Base-by-base conservation (phyloP, 192 early-diverging fungal genomes). In the Backusella luteola region DNA sequence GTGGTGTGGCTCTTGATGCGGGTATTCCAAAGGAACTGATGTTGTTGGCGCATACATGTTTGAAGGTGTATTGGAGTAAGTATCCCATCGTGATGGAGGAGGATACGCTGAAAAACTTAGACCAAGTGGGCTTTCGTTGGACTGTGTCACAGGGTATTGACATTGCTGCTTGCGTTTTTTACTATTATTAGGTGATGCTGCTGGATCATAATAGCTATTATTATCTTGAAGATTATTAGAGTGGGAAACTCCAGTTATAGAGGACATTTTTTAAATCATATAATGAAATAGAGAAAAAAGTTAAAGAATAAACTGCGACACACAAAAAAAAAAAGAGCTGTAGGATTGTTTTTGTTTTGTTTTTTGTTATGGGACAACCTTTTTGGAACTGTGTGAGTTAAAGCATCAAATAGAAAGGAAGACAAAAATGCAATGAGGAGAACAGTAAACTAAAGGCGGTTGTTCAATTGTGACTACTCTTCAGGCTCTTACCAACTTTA, bases 401-500 rank as follows among this genome's bases (percentile, higher is more conserved):
- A 63, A 63, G 56, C 23, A 63, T 63, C 56, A 63, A 63, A 49
- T 63, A 29, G 56, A 63, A 63, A 63, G 26, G 23, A 63, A 29
- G 56, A 29, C 26, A 63, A 63, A 63, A 63, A 63, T 63, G 23
- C 23, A 29, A 29, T 59, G 56, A 63, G 12, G 56, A n/a, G 46
- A 49, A 63, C 56, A 63, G 56, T 63, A 29, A 63, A 63, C 56
- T 29, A 63, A 63, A 26, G 56, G 56, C 56, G 56, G 56, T 63
- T 63, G 26, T 63, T 63, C 12, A 63, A 63, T 63, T 63, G 56
- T 63, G 56, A 63, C 56, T 63, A 26, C 23, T 14, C 56, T 26
- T 63, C 56, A 63, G 56, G 26, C 56, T 63, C 56, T 63, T 63
- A 63, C 56, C 56, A 63, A 63, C 56, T 63, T 63, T 63, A 63